Evolutionary conservation across 441 rosid species (phyloP).

Genomic region (Populus hybrid): DNA sequence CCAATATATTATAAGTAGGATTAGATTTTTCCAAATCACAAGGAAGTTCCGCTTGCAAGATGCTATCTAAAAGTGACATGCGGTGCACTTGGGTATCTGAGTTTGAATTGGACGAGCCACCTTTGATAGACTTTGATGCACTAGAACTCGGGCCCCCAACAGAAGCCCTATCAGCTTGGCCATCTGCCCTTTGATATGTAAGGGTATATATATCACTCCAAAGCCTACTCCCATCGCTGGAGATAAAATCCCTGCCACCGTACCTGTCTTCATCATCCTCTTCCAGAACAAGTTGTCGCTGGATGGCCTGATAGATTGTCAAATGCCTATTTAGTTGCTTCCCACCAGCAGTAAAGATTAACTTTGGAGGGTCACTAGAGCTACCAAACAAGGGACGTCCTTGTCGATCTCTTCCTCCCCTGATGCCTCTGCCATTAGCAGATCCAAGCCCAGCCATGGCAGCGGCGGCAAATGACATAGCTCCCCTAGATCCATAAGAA

Average conservation of each 20-base stretch:
- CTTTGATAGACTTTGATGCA: slow-evolving; percentile 55
- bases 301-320: slow-evolving; percentile 99
- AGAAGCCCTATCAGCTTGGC: slow-evolving; percentile 65
- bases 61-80: slow-evolving; percentile 85
- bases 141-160: slow-evolving; percentile 59
- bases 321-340: slow-evolving; percentile 92
- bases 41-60: slow-evolving; percentile 93
- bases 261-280: slow-evolving; percentile 95
- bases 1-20: slow-evolving; percentile 84
- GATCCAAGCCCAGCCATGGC: slow-evolving; percentile 99
- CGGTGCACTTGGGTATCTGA: slow-evolving; percentile 51
- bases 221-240: slow-evolving; percentile 91
- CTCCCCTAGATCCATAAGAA: slow-evolving; percentile 88
- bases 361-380: slow-evolving; percentile 76
- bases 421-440: slow-evolving; percentile 88
- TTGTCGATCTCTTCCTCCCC: slow-evolving; percentile 91
- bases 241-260: slow-evolving; percentile 71
- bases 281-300: slow-evolving; percentile 81
- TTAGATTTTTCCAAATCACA: slow-evolving; percentile 96
- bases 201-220: slow-evolving; percentile 94
- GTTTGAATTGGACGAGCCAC: slow-evolving; percentile 47
- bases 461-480: slow-evolving; percentile 97
- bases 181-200: slow-evolving; percentile 85
- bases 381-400: slow-evolving; percentile 75
- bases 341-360: slow-evolving; percentile 83